These are phyloP conservation scores for Fusarium buxicola DNA, from an alignment of 2,329 filamentous ascomycete species.

Conservation along the genomic window DNA sequence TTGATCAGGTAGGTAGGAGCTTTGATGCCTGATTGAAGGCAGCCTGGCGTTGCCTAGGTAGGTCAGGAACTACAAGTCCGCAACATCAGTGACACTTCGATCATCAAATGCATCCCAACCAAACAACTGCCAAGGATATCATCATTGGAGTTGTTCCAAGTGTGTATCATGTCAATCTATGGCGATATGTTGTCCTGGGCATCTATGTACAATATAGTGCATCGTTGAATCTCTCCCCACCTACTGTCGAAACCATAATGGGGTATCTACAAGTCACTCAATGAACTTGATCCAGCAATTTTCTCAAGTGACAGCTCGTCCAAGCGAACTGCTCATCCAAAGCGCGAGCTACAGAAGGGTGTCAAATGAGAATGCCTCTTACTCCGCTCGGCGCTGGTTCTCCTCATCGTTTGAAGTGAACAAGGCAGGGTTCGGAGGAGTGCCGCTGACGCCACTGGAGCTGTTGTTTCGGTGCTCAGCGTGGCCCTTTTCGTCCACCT, in stretches of 20 bases:
- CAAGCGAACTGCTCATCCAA: not conserved
- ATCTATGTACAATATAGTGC: slow-evolving; percentile 25
- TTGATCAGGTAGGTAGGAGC: not conserved
- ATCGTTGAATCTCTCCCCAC: not conserved
- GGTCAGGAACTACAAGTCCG: no score
- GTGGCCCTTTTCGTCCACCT: slow-evolving; percentile 53
- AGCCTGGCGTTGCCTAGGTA: not conserved
- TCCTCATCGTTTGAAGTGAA: slow-evolving; percentile 52
- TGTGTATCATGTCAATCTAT: no score
- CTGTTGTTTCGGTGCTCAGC: slow-evolving; percentile 46
- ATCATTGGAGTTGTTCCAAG: no score
- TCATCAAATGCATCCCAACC: no score
- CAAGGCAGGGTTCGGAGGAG: slow-evolving; percentile 40
- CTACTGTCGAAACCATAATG: not conserved
- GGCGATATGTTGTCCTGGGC: slow-evolving; percentile 22
- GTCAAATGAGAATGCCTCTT: no score
- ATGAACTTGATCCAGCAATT: not conserved
- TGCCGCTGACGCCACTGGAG: slow-evolving; percentile 42
- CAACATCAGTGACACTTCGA: no score
- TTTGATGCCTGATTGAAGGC: not conserved
- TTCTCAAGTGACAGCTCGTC: not conserved
- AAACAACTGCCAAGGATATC: no score
- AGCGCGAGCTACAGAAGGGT: no score
- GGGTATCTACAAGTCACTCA: slow-evolving; percentile 20
- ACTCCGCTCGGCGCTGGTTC: slow-evolving; percentile 45